These are phyloP conservation scores for Plectosphaerella cucumerina DNA, from an alignment of 2,329 filamentous ascomycete genomes.

Conservation along the genomic window DNA sequence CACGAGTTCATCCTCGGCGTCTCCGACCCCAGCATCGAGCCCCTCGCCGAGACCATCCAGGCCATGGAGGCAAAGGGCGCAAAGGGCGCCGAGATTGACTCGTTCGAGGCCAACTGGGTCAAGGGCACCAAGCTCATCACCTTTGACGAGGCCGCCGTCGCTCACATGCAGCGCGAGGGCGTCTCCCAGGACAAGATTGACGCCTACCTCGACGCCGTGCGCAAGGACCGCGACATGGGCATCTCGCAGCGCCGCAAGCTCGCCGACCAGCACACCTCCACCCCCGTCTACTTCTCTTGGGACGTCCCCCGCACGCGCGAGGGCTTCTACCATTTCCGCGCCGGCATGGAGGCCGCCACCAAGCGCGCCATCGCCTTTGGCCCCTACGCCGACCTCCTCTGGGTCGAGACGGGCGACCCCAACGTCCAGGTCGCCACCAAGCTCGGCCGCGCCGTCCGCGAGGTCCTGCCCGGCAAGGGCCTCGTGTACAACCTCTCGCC, in stretches of 20 bases:
- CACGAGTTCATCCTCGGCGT: constrained; percentile 96
- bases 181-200: constrained; percentile 61
- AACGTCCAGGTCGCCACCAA: constrained; percentile 70
- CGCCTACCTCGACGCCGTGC: constrained; percentile 60
- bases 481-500: constrained; percentile 96
- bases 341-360: constrained; percentile 79
- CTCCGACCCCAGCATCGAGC: constrained; percentile 66
- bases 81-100: constrained; percentile 74
- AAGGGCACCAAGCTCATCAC: constrained; percentile 80
- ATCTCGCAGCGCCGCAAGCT: constrained; percentile 72
- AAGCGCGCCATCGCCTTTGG: constrained; percentile 91
- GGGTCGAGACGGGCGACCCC: constrained; percentile 94
- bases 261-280: constrained; percentile 62
- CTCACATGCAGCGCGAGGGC: constrained; percentile 66
- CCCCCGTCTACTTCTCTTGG: constrained; percentile 78
- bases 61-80: constrained; percentile 82
- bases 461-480: constrained; percentile 70
- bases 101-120: constrained; percentile 83
- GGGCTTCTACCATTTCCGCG: constrained; percentile 87
- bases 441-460: constrained; percentile 74
- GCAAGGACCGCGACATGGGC: constrained; percentile 67
- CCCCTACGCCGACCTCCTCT: constrained; percentile 89
- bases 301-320: constrained; percentile 90
- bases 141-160: constrained; percentile 84
- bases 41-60: constrained; percentile 84